phyloP scores from a whole-genome alignment of 495 filamentous ascomycete species.

The Xylaria scruposa region DNA sequence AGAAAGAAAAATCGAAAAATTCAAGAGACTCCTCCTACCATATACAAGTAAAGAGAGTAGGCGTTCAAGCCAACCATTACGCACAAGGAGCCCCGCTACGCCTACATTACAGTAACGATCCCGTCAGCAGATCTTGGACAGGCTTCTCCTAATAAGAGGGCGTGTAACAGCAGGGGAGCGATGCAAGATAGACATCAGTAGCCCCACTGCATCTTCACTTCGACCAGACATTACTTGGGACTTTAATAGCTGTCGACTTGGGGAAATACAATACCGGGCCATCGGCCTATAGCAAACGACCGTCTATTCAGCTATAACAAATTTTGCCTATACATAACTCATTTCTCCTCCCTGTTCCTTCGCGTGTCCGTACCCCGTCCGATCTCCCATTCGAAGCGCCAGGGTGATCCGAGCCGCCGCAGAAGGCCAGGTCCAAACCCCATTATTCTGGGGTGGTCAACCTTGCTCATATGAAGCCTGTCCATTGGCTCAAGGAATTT shows the following conservation, averaged over 20 bases:
- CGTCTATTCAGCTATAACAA: constrained; percentile 24
- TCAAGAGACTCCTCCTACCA: background rate
- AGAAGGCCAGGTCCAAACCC: constrained; percentile 27
- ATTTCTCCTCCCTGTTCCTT: constrained; percentile 27
- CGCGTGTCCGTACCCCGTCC: constrained; percentile 17
- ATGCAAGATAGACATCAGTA: constrained; percentile 41
- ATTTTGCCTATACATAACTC: constrained; percentile 25
- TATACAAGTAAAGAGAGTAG: constrained; percentile 28
- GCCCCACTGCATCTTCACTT: constrained; percentile 41
- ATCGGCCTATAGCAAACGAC: constrained; percentile 20
- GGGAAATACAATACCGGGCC: constrained; percentile 16
- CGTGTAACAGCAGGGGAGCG: constrained; percentile 35
- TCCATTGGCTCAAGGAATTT: constrained; percentile 16
- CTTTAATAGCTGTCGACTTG: constrained; percentile 25
- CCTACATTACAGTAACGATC: constrained; percentile 37
- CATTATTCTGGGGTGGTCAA: constrained; percentile 27
- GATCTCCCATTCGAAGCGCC: constrained; percentile 27
- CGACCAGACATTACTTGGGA: constrained; percentile 35
- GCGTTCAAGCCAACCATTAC: constrained; percentile 34
- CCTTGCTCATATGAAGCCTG: constrained; percentile 21
- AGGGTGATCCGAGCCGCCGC: constrained; percentile 29
- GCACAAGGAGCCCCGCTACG: constrained; percentile 41
- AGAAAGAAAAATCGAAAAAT: background rate
- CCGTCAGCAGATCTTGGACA: constrained; percentile 45
- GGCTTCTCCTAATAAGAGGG: constrained; percentile 39